phyloP scores from a whole-genome alignment of 2,329 filamentous ascomycete species.

The Ceratocystis diversiconidia region DNA sequence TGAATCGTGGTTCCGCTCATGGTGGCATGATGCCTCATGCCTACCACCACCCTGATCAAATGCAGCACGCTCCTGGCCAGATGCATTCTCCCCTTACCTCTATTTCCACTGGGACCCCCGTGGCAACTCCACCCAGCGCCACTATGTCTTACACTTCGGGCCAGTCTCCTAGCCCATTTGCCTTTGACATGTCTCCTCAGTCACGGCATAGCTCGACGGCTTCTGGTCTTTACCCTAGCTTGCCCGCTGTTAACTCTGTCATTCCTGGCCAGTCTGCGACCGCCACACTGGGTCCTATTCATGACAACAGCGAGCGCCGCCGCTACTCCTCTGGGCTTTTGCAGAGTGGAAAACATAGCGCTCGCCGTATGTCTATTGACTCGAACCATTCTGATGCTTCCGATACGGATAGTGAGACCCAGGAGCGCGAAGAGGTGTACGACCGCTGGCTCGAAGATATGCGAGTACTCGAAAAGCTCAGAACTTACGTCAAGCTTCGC shows the following conservation, averaged over 20 bases:
- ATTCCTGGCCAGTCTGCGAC: constrained; percentile 55
- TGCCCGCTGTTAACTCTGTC: constrained; percentile 52
- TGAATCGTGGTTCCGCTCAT: constrained; percentile 24
- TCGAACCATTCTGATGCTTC: constrained; percentile 41
- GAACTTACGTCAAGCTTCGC: constrained; percentile 42
- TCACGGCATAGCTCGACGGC: constrained; percentile 46
- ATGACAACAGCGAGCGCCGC: constrained; percentile 47
- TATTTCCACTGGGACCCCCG: constrained; percentile 55
- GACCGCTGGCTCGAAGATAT: constrained; percentile 54
- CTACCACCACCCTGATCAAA: constrained; percentile 20
- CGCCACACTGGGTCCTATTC: constrained; percentile 55
- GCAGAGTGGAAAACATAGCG: constrained; percentile 39
- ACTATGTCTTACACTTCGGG: constrained; percentile 63
- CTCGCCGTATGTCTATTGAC: constrained; percentile 24
- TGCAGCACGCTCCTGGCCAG: constrained; percentile 33
- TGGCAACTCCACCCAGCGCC: constrained; percentile 62
- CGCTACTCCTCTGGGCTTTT: constrained; percentile 54
- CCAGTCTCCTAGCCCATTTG: constrained; percentile 61
- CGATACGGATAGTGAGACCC: constrained; percentile 36
- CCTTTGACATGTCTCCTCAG: constrained; percentile 52
- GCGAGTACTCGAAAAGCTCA: constrained; percentile 47
- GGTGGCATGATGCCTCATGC: constrained; percentile 20
- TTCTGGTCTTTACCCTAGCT: constrained; percentile 58
- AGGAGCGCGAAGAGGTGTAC: constrained; percentile 47
- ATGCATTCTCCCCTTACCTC: constrained; percentile 47